Evolutionary conservation across 768 basidiomycete species (phyloP).

Genomic region (Tricholoma terreum): DNA sequence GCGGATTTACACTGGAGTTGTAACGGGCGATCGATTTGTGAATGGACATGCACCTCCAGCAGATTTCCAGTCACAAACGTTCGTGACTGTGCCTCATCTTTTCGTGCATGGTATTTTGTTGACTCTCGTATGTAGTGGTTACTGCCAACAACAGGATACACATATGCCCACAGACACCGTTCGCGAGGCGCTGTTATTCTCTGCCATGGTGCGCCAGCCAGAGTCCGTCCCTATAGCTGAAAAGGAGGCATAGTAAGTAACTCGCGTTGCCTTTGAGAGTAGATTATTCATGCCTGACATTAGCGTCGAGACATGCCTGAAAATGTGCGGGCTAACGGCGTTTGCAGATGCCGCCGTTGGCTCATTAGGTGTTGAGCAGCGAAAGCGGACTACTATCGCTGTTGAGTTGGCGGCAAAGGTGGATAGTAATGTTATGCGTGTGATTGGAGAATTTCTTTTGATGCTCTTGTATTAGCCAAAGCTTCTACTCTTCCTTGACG

Average conservation of each 20-base stretch:
- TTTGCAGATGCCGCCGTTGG: conserved; percentile 69
- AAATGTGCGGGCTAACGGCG: conserved; percentile 63
- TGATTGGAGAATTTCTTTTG: neutral
- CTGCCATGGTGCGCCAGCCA: conserved; percentile 78
- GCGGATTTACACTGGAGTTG: conserved; percentile 33
- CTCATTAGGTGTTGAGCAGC: conserved; percentile 64
- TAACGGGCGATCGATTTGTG: conserved; percentile 38
- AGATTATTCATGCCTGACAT: neutral
- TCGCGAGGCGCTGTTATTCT: conserved; percentile 77
- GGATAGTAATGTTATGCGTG: conserved; percentile 18
- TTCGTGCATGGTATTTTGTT: neutral
- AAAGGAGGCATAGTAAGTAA: conserved; percentile 74
- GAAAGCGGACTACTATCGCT: conserved; percentile 82
- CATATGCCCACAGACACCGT: conserved; percentile 76
- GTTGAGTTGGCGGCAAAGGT: conserved; percentile 88
- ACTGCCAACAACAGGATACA: conserved; percentile 83
- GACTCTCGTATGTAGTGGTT: conserved; percentile 39
- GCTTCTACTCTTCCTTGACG: conserved; percentile 81
- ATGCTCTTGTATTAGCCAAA: conserved; percentile 45
- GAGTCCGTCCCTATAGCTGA: conserved; percentile 57
- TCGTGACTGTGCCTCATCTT: conserved; percentile 5
- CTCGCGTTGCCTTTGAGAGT: neutral
- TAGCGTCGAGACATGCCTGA: conserved; percentile 14
- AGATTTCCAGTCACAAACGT: conserved; percentile 51
- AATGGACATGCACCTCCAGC: conserved; percentile 38